Conservation (phyloP, 805 yeast species). For the Monosporozyma aquatica region DNA sequence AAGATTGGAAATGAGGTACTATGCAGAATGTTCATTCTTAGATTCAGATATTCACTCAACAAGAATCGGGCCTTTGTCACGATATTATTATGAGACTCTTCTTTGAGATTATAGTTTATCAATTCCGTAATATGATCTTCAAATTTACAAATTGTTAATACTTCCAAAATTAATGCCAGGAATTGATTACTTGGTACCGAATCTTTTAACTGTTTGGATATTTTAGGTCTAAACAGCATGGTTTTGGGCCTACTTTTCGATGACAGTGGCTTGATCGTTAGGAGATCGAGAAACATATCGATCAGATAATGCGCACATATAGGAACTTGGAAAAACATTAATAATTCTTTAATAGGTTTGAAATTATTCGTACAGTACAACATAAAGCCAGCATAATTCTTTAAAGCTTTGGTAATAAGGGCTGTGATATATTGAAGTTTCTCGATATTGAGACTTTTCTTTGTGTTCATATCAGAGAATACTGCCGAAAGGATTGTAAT, state of each 20-base stretch:
- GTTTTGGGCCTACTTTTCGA: constrained; percentile 26
- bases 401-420: constrained; percentile 51
- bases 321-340: constrained; percentile 55
- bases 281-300: constrained; percentile 61
- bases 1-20: constrained; percentile 12
- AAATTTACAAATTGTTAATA: constrained; percentile 50
- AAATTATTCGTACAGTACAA: constrained; percentile 52
- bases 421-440: constrained; percentile 52
- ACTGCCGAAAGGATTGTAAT: constrained; percentile 54
- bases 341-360: constrained; percentile 45
- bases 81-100: constrained; percentile 31
- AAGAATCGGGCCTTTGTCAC: constrained; percentile 54
- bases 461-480: constrained; percentile 55
- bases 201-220: constrained; percentile 35
- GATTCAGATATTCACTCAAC: constrained; percentile 49
- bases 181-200: constrained; percentile 48
- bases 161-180: constrained; percentile 48
- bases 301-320: constrained; percentile 52
- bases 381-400: constrained; percentile 69
- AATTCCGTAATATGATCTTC: constrained; percentile 36
- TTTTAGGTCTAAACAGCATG: constrained; percentile 11
- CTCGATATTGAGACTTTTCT: constrained; percentile 40
- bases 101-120: constrained; percentile 8
- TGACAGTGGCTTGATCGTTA: constrained; percentile 51
- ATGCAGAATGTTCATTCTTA: constrained; percentile 43